Conservation (phyloP, 78 protist genomes). For the Polysphondylium violaceum region DNA sequence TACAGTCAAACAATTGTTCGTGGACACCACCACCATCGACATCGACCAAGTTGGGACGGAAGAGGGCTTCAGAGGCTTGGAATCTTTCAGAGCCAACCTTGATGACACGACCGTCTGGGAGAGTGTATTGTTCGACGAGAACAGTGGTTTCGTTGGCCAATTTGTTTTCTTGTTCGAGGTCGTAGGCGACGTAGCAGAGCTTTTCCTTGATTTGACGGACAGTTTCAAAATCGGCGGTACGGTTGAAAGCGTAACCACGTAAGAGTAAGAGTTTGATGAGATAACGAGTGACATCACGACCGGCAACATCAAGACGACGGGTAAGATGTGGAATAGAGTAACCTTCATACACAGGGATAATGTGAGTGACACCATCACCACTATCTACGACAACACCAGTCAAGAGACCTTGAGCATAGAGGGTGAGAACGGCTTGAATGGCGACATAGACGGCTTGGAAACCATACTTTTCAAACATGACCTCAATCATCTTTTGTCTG, state of each 20-base stretch:
- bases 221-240: conserved; percentile 99
- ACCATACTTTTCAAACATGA: conserved; percentile 98
- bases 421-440: conserved; percentile 97
- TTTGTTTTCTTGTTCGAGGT: conserved; percentile 91
- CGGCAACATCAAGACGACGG: conserved; percentile 98
- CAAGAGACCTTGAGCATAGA: conserved; percentile 97
- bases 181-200: conserved; percentile 97
- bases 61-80: conserved; percentile 98
- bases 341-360: conserved; percentile 99
- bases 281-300: conserved; percentile 93
- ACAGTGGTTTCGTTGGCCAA: conserved; percentile 98
- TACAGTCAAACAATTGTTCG: conserved; percentile 93
- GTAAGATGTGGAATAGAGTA: conserved; percentile 91
- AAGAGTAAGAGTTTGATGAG: conserved; percentile 96
- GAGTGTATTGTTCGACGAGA: conserved; percentile 90
- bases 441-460: conserved; percentile 91
- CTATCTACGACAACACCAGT: conserved; percentile 98
- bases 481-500: conserved; percentile 87
- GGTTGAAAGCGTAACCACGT: conserved; percentile 98
- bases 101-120: conserved; percentile 98
- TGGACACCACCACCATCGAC: conserved; percentile 96
- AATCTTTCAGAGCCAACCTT: conserved; percentile 97
- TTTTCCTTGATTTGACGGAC: conserved; percentile 98
- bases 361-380: conserved; percentile 99
- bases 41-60: conserved; percentile 97